Conservation (phyloP, 768 basidiomycete genomes). For the Naganishia onofrii region DNA sequence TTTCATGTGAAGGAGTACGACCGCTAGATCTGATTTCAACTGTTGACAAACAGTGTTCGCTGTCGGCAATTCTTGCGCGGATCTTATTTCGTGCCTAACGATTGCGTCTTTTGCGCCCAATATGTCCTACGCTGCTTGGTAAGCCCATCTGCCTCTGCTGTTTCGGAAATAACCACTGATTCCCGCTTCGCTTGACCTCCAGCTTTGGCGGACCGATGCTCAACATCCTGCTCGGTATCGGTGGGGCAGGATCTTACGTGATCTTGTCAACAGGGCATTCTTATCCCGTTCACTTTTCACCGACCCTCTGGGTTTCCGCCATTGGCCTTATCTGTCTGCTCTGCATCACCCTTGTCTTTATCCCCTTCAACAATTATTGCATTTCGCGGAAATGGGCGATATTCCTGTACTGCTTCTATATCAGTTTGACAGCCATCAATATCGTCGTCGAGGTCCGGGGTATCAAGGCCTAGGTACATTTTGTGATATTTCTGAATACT, state of each 20-base stretch:
- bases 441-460: slow-evolving; percentile 68
- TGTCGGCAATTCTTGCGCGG: slow-evolving; percentile 90
- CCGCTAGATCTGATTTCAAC: background rate
- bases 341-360: slow-evolving; percentile 70
- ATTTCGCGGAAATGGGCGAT: slow-evolving; percentile 79
- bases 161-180: background rate
- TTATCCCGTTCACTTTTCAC: slow-evolving; percentile 72
- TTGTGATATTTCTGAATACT: background rate
- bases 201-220: slow-evolving; percentile 49
- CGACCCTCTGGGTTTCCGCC: slow-evolving; percentile 77
- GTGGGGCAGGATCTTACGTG: slow-evolving; percentile 84
- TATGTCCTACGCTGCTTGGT: slow-evolving; percentile 52
- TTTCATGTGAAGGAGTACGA: background rate
- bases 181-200: background rate
- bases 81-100: slow-evolving; percentile 93
- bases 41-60: slow-evolving; percentile 64
- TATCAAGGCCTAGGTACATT: slow-evolving; percentile 14
- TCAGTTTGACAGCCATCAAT: slow-evolving; percentile 72
- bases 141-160: background rate
- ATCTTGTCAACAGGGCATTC: slow-evolving; percentile 64
- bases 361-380: slow-evolving; percentile 78
- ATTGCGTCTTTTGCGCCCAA: slow-evolving; percentile 64
- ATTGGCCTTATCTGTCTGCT: slow-evolving; percentile 77
- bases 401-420: slow-evolving; percentile 71
- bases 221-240: slow-evolving; percentile 65